These are phyloP conservation scores for Entonaema liquescens DNA, from an alignment of 495 filamentous ascomycete species.

Conservation along the genomic window DNA sequence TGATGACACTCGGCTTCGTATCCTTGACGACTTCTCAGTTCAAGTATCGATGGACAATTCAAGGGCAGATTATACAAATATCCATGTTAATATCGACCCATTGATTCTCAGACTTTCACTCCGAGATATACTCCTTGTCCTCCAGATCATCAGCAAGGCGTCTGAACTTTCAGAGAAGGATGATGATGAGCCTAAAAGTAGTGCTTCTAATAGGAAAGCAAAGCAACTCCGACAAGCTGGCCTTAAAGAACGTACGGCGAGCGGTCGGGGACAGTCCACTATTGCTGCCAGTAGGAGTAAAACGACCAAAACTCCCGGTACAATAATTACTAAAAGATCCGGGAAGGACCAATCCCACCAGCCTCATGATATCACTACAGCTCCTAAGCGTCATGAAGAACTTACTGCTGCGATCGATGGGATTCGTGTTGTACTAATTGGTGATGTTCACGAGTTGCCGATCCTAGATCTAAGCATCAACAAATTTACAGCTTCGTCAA, in stretches of 20 bases:
- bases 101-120: conserved; percentile 91
- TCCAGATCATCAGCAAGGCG: conserved; percentile 92
- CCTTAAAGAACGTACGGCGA: conserved; percentile 70
- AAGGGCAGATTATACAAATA: conserved; percentile 73
- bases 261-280: conserved; percentile 70
- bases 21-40: conserved; percentile 94
- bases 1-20: conserved; percentile 83
- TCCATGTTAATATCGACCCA: conserved; percentile 88
- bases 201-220: conserved; percentile 63
- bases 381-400: conserved; percentile 70
- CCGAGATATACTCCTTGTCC: conserved; percentile 90
- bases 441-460: conserved; percentile 92
- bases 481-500: conserved; percentile 80
- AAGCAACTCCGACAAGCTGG: conserved; percentile 68
- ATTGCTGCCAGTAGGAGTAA: conserved; percentile 53
- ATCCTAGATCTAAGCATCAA: conserved; percentile 94
- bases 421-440: conserved; percentile 92
- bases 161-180: conserved; percentile 80
- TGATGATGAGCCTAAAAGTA: conserved; percentile 49
- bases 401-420: conserved; percentile 84
- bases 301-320: conserved; percentile 28
- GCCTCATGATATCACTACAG: conserved; percentile 49
- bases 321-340: conserved; percentile 26
- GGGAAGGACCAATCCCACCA: conserved; percentile 31
- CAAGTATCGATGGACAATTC: conserved; percentile 88